A percentile compares a stretch with the other conserved stretches of the same genome.
Evolutionary conservation across 179 eudicot species (phyloP).

Genomic region (Monotropa hypopitys): DNA sequence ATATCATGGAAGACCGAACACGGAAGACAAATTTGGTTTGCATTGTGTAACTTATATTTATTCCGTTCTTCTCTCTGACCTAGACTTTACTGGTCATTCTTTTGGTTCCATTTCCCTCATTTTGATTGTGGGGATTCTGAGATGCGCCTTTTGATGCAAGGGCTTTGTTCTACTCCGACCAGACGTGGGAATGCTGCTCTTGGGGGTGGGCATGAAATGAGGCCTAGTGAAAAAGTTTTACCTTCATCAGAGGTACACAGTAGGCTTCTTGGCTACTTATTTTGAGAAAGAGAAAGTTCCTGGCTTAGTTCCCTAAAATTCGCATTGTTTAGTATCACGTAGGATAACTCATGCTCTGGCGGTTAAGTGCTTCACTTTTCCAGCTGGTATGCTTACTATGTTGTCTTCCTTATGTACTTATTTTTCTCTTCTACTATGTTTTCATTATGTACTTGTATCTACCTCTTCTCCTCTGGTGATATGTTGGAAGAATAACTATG

Average conservation of each 20-base stretch:
- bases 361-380: background rate
- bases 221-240: slow-evolving; percentile 17
- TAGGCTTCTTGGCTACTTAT: background rate
- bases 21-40: slow-evolving; percentile 15
- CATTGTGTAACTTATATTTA: background rate
- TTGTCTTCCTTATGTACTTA: background rate
- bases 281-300: background rate
- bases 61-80: background rate
- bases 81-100: background rate
- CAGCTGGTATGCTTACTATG: background rate
- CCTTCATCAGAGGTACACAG: slow-evolving; percentile 26
- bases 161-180: slow-evolving; percentile 22
- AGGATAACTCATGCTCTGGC: background rate
- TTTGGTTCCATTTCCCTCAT: background rate
- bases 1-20: slow-evolving; percentile 19
- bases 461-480: background rate
- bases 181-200: slow-evolving; percentile 18
- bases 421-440: too few species aligned
- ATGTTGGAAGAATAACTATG: too few species aligned
- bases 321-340: background rate
- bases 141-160: slow-evolving; percentile 15
- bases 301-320: background rate
- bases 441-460: too few species aligned
- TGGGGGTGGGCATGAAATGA: slow-evolving; percentile 25
- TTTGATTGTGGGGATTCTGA: background rate